Evolutionary conservation across 352 stramenopile species (phyloP).

Genomic region (Blastocystis sp.): DNA sequence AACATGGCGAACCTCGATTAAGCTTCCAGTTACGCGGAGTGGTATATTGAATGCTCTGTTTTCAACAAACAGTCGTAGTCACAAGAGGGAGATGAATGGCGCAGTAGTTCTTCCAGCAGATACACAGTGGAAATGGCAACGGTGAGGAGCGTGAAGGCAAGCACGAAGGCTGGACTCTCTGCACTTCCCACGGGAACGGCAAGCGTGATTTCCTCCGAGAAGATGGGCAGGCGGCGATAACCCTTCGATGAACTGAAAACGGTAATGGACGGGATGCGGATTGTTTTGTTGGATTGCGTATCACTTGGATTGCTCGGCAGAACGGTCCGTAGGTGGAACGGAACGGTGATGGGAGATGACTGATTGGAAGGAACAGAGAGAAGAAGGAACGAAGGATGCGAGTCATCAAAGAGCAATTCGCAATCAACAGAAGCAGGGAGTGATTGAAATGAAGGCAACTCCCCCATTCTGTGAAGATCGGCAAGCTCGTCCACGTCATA

Average conservation of each 20-base stretch:
- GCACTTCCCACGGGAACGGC: slow-evolving; percentile 12
- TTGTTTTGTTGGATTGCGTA: not conserved
- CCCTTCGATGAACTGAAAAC: not conserved
- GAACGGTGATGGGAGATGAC: not conserved
- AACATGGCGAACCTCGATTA: slow-evolving; percentile 56
- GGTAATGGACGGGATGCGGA: not conserved
- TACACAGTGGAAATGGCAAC: not conserved
- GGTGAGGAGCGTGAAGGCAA: not conserved
- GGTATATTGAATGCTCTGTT: slow-evolving; percentile 60
- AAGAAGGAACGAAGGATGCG: not conserved
- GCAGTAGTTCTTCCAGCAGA: slow-evolving; percentile 14
- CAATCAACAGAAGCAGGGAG: not conserved
- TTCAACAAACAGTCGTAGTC: not conserved
- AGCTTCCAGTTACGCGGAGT: slow-evolving; percentile 32
- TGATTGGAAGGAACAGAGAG: not conserved
- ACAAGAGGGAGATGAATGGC: slow-evolving; percentile 1
- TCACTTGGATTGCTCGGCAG: not conserved
- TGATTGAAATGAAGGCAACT: not conserved
- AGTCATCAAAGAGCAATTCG: not conserved
- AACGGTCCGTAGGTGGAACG: slow-evolving; percentile 33
- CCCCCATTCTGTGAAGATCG: not conserved
- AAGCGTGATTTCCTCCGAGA: not conserved
- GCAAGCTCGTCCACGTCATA: slow-evolving; percentile 17
- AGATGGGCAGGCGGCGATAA: not conserved
- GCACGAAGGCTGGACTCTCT: not conserved